Evolutionary conservation across 495 filamentous ascomycete genomes (phyloP), one percentile per base, ranked within the genome.

Genomic region (Pyrenula massariospora): DNA sequence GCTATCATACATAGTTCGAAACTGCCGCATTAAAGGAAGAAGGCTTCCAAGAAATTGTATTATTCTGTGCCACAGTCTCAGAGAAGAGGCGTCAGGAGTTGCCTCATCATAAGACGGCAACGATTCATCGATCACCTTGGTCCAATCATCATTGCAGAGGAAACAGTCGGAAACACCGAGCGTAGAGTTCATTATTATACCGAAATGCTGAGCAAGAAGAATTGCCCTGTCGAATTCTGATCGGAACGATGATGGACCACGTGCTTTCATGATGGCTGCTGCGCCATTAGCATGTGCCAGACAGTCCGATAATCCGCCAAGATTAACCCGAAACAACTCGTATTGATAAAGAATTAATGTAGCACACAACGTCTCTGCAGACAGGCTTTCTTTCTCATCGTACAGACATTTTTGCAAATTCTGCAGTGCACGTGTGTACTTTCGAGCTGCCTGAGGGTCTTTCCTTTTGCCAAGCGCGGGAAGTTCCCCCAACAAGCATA

Each of bases 331-430:
- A 5, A 42, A 42, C 31, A 42, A 5, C 25, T 54, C 52, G 24
- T 24, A 54, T 22, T 24, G 15, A 24, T 25, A 22, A 25, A 54
- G 52, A 23, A 54, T 23, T 15, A 24, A 15, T 15, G 52, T 15
- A 22, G 52, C 52, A 54, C 52, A 54, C 15, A 54, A 54, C 11
- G 52, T 54, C 22, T 54, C 52, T 22, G 52, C 52, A 8, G 52
- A 54, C 10, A 24, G 52, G 24, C 22, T 22, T 24, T 22, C 25
- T 15, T 54, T 8, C 22, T 23, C 22, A 54, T 54, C 52, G 12
- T 21, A n/a, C 10, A 54, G 11, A 24, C 15, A 23, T 22, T 21
- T 23, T 21, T 21, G 22, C 20, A 54, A 22, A 54, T 5, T 21
- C 25, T 54, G 11, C 15, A 54, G 24, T 22, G 52, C 52, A 15